These are phyloP conservation scores for Ganoderma lucidum DNA, from an alignment of 1,284 basidiomycete species.

Conservation along the genomic window DNA sequence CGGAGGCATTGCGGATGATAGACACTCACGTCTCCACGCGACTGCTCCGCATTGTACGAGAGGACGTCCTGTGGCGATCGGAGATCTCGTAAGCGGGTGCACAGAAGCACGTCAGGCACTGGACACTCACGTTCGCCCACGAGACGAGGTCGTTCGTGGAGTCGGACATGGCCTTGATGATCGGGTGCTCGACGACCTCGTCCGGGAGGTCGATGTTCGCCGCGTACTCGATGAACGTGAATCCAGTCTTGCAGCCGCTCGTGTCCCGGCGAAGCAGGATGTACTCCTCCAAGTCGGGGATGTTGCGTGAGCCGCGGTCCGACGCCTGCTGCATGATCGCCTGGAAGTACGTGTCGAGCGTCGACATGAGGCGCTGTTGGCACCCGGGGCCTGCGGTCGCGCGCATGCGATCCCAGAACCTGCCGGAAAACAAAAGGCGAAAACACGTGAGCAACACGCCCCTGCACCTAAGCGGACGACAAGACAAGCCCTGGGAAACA, in stretches of 20 bases:
- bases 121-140: constrained; percentile 48
- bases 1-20: background rate
- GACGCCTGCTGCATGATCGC: constrained; percentile 51
- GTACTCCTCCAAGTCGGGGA: constrained; percentile 49
- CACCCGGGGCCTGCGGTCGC: constrained; percentile 44
- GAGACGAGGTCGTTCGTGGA: constrained; percentile 50
- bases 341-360: constrained; percentile 48
- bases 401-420: constrained; percentile 50
- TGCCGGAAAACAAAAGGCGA: constrained; percentile 27
- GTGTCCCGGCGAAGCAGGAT: constrained; percentile 50
- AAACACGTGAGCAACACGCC: constrained; percentile 19
- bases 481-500: constrained; percentile 9
- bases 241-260: constrained; percentile 52
- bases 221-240: constrained; percentile 45
- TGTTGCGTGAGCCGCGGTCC: constrained; percentile 44
- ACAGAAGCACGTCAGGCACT: background rate
- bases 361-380: constrained; percentile 48
- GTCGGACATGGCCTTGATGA: constrained; percentile 45
- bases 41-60: constrained; percentile 53
- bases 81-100: constrained; percentile 21
- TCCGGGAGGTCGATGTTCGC: constrained; percentile 50
- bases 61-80: constrained; percentile 45
- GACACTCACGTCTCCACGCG: constrained; percentile 48
- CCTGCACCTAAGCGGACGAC: background rate
- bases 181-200: constrained; percentile 49